Conservation (phyloP, 129 eudicot genomes). For the Glebionis coronaria region DNA sequence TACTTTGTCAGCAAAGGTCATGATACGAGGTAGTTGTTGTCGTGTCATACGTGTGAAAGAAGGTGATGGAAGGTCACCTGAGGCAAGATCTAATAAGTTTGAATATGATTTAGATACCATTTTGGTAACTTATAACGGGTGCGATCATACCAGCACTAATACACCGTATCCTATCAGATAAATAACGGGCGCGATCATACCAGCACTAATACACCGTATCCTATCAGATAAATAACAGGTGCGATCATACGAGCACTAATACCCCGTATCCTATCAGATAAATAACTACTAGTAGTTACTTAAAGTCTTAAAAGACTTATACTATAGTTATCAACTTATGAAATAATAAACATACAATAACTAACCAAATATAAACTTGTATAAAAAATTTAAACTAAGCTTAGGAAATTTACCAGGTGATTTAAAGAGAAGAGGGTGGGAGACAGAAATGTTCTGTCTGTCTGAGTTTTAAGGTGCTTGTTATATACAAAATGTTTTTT, state of each 20-base stretch:
- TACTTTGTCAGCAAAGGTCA: conserved; percentile 63
- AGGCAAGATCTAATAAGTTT: conserved; percentile 58
- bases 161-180: too few species aligned
- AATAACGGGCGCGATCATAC: too few species aligned
- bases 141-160: too few species aligned
- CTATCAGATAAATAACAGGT: too few species aligned
- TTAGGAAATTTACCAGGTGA: conserved; percentile 11
- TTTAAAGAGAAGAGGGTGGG: background rate
- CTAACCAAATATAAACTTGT: conserved; percentile 13
- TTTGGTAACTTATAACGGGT: conserved; percentile 11
- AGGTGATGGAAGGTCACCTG: conserved; percentile 58
- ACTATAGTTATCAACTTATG: background rate
- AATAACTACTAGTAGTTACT: too few species aligned
- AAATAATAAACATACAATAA: background rate
- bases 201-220: too few species aligned
- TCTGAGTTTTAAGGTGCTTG: conserved; percentile 28
- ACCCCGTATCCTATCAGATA: too few species aligned
- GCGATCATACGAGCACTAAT: too few species aligned
- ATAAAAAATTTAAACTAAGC: conserved; percentile 1
- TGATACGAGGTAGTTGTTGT: conserved; percentile 52
- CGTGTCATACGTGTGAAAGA: conserved; percentile 48
- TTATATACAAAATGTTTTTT: conserved; percentile 26
- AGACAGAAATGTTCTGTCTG: conserved; percentile 16
- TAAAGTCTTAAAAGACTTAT: too few species aligned
- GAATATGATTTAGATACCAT: conserved; percentile 76